A percentile compares a stretch with the other conserved stretches of the same genome.
These are phyloP conservation scores for Pleurostoma richardsiae DNA, from an alignment of 2,329 filamentous ascomycete genomes.

Conservation along the genomic window DNA sequence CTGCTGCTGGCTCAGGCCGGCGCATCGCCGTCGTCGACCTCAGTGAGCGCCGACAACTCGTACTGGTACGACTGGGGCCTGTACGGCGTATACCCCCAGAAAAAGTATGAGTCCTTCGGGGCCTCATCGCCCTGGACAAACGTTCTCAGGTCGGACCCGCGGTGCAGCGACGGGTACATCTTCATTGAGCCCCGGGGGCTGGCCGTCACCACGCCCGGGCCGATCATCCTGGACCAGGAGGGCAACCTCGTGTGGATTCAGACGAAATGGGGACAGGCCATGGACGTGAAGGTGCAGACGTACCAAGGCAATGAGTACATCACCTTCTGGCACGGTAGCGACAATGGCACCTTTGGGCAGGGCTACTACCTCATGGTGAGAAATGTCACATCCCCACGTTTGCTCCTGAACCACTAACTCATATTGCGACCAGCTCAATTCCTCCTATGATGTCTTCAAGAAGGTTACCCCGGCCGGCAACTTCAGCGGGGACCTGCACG, in stretches of 20 bases:
- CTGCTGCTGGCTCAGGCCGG: neutral
- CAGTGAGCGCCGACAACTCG: neutral
- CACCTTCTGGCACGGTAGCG: conserved; percentile 24
- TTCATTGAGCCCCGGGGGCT: conserved; percentile 11
- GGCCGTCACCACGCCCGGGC: conserved; percentile 8
- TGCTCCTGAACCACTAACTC: neutral
- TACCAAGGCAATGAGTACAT: conserved; percentile 24
- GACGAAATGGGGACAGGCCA: conserved; percentile 8
- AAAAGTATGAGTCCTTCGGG: conserved; percentile 7
- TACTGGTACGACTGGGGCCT: neutral
- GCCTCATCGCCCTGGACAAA: conserved; percentile 9
- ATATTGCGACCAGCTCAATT: neutral
- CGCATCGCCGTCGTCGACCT: neutral
- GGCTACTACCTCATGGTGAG: neutral
- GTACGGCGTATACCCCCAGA: neutral
- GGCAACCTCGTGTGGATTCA: conserved; percentile 17
- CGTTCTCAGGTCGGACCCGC: conserved; percentile 8
- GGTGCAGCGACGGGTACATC: conserved; percentile 9
- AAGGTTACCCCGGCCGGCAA: neutral
- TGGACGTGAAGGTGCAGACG: conserved; percentile 17
- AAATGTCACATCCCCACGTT: too few relatives aligned
- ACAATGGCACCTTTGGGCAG: conserved; percentile 1
- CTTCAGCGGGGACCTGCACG: conserved; percentile 19
- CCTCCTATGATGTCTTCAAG: neutral
- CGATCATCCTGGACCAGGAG: conserved; percentile 16